Percentiles rank a stretch among this genome's conserved stretches.
Conservation (phyloP, 495 filamentous ascomycete species). For the Lasiosphaeria ovina region DNA sequence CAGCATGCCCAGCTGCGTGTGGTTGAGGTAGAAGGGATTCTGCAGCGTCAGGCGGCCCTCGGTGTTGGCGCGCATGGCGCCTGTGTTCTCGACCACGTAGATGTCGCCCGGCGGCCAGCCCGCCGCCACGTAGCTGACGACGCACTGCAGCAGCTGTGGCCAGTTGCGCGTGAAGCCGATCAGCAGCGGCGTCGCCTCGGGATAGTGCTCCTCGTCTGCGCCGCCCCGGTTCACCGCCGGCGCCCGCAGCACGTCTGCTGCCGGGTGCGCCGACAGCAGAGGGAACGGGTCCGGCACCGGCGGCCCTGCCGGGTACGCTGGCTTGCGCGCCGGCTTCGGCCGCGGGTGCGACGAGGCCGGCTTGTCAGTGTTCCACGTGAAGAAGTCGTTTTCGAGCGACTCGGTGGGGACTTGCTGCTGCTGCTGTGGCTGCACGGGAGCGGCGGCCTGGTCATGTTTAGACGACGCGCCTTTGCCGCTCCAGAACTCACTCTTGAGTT, state of each 20-base stretch:
- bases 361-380: slow-evolving; percentile 14
- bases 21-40: slow-evolving; percentile 62
- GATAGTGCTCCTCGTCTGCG: slow-evolving; percentile 23
- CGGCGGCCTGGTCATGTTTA: no score
- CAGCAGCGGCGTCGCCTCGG: slow-evolving; percentile 50
- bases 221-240: slow-evolving; percentile 41
- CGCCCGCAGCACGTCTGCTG: slow-evolving; percentile 18
- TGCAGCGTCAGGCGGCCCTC: slow-evolving; percentile 49
- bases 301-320: slow-evolving; percentile 3
- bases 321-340: slow-evolving; percentile 20
- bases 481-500: not conserved
- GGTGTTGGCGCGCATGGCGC: slow-evolving; percentile 54
- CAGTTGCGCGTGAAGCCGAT: slow-evolving; percentile 62
- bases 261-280: slow-evolving; percentile 18
- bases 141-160: slow-evolving; percentile 55
- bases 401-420: slow-evolving; percentile 13
- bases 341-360: not conserved
- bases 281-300: slow-evolving; percentile 29
- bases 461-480: no score
- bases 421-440: not conserved
- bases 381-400: slow-evolving; percentile 14
- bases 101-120: slow-evolving; percentile 62
- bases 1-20: slow-evolving; percentile 49
- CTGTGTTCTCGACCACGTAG: slow-evolving; percentile 62
- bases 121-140: slow-evolving; percentile 57